Evolutionary conservation across 306 rosid genomes (phyloP), one percentile per base, ranked within the genome.

Genomic region (Senna tora): DNA sequence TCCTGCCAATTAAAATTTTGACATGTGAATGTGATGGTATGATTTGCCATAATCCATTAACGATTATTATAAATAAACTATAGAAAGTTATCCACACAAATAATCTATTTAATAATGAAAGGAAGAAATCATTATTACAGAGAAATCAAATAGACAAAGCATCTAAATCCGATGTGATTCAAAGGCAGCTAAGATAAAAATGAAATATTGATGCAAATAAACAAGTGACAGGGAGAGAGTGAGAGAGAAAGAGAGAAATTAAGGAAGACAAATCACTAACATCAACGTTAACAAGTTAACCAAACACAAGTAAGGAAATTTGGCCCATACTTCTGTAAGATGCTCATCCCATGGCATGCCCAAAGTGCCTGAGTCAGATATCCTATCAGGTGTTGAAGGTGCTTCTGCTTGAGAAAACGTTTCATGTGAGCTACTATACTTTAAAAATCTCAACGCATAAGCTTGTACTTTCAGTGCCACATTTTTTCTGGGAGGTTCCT

Each of bases 371-470:
- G 75, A 73, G 78, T 92, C 97, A 72, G 73, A 90, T 79, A 81
- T 58, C 80, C 90, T 86, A 33, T 95, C 99, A 33, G 97, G 93
- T 55, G 99, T 88, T 75, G 87, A 50, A 0, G 97, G 97, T 64
- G 86, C 90, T 79, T 84, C 92, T 2, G 90, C 96, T 73, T 81
- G 88, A 58, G 84, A 77, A 34, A 74, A 68, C 77, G 78, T 76
- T 75, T 87, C 82, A 51, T 12, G 79, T 65, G 83, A 82, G 28
- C 85, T 75, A 75, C 82, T 85, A 65, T 82, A 83, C 81, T 84
- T 88, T 75, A 95, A 80, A 81, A 86, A 92, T 77, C 93, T 85
- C 84, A 74, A 67, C 59, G 99, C 99, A 73, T 92, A 95, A 30
- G 73, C 79, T 82, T 74, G 90, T 77, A 91, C 76, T 51, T 88